Conservation (phyloP, 768 basidiomycete species). For the Phylloporus arenicola region DNA sequence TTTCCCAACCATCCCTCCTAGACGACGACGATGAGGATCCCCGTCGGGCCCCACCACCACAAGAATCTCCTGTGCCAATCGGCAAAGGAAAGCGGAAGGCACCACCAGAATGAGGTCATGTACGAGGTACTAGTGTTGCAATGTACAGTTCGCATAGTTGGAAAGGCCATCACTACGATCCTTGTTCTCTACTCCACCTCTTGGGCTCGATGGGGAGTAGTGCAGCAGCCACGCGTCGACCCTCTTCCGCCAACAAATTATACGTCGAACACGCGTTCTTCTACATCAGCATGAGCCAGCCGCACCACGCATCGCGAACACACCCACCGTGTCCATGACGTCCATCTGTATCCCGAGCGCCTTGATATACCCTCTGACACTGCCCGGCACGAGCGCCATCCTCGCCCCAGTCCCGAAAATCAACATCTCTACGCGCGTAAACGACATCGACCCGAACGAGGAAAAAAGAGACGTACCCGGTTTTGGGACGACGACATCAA, state of each 20-base stretch:
- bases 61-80: conserved; percentile 21
- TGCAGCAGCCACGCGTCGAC: conserved; percentile 86
- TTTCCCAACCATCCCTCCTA: conserved; percentile 49
- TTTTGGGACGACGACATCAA: conserved; percentile 76
- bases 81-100: conserved; percentile 65
- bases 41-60: conserved; percentile 23
- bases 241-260: conserved; percentile 90
- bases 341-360: conserved; percentile 82
- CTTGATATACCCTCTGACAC: conserved; percentile 61
- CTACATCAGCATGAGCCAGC: conserved; percentile 32
- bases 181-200: conserved; percentile 41
- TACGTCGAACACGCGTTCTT: conserved; percentile 94
- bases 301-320: background rate
- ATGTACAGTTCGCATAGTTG: conserved; percentile 10
- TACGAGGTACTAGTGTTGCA: conserved; percentile 9
- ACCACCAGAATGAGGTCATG: conserved; percentile 21
- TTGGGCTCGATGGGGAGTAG: conserved; percentile 62
- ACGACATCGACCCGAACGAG: background rate
- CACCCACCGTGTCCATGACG: conserved; percentile 71
- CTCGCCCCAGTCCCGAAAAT: conserved; percentile 81
- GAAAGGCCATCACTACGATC: background rate
- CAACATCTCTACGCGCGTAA: conserved; percentile 65
- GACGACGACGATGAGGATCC: conserved; percentile 57
- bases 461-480: conserved; percentile 55
- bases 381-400: conserved; percentile 63